phyloP scores from a whole-genome alignment of 108 stramenopile species.

The Nitzschia sp. region DNA sequence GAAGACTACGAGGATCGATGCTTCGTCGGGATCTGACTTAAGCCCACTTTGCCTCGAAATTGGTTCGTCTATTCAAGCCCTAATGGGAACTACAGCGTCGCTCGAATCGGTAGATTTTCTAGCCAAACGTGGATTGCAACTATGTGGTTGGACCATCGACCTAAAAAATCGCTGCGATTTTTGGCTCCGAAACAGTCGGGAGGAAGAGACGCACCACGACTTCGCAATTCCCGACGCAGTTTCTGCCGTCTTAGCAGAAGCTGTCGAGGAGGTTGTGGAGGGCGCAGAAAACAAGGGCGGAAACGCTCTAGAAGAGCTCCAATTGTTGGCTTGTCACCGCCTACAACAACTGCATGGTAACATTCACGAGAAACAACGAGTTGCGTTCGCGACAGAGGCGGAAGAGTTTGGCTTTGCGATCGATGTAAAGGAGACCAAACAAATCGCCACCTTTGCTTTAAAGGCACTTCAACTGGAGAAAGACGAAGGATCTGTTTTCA shows the following conservation, averaged over 20 bases:
- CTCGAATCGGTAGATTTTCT: not conserved
- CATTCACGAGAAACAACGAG: slow-evolving; percentile 38
- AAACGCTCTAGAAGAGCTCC: slow-evolving; percentile 19
- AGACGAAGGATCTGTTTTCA: not conserved
- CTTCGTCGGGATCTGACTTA: slow-evolving; percentile 20
- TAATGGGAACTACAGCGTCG: not conserved
- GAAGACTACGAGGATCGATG: slow-evolving; percentile 32
- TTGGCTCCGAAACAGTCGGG: slow-evolving; percentile 33
- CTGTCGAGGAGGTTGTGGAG: not conserved
- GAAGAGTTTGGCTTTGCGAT: not conserved
- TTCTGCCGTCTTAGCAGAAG: slow-evolving; percentile 7
- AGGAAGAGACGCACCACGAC: not conserved
- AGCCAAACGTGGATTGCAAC: slow-evolving; percentile 3
- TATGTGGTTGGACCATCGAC: slow-evolving; percentile 41
- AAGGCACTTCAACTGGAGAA: not conserved
- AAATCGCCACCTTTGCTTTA: slow-evolving; percentile 27
- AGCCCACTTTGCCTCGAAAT: slow-evolving; percentile 28
- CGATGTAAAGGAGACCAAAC: slow-evolving; percentile 21
- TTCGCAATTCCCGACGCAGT: slow-evolving; percentile 21
- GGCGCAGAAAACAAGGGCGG: not conserved
- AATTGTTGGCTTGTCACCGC: slow-evolving; percentile 43
- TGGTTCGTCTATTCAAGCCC: not conserved
- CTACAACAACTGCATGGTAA: slow-evolving; percentile 42
- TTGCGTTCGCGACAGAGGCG: slow-evolving; percentile 17
- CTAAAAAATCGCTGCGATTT: slow-evolving; percentile 43